Evolutionary conservation across 805 yeast species (phyloP).

Genomic region (Cyberlindnera maclurae): DNA sequence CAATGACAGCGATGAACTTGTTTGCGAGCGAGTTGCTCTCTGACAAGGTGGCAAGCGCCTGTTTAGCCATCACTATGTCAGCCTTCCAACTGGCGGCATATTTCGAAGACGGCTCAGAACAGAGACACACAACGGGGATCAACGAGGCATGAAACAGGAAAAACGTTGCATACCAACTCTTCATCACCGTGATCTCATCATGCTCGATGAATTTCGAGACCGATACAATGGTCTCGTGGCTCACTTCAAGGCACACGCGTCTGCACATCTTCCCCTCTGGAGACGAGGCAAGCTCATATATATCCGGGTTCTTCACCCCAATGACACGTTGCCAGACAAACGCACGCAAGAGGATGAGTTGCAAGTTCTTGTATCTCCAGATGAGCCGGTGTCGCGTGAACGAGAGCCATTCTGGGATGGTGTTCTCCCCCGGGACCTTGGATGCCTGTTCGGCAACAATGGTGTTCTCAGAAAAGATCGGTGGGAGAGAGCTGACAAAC

Average conservation of each 20-base stretch:
- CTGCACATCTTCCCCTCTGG: slow-evolving; percentile 44
- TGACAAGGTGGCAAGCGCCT: slow-evolving; percentile 30
- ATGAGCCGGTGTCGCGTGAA: slow-evolving; percentile 44
- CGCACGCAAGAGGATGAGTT: slow-evolving; percentile 47
- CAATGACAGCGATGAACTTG: slow-evolving; percentile 39
- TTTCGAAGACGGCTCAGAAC: slow-evolving; percentile 42
- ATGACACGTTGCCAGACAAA: slow-evolving; percentile 48
- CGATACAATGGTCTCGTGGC: slow-evolving; percentile 45
- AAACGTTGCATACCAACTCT: slow-evolving; percentile 59
- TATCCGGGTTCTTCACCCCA: slow-evolving; percentile 29
- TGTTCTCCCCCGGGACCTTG: slow-evolving; percentile 16
- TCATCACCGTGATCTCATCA: slow-evolving; percentile 35
- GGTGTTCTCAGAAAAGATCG: slow-evolving; percentile 38
- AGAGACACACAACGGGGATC: slow-evolving; percentile 47
- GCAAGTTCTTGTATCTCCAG: slow-evolving; percentile 55
- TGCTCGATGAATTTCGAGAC: slow-evolving; percentile 34
- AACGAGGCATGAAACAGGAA: slow-evolving; percentile 57
- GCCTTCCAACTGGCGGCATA: slow-evolving; percentile 37
- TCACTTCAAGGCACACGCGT: slow-evolving; percentile 41
- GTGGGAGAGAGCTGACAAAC: slow-evolving; percentile 38
- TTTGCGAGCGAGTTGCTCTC: slow-evolving; percentile 39
- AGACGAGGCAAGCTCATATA: slow-evolving; percentile 27
- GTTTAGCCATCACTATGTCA: slow-evolving; percentile 37
- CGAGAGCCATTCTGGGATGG: slow-evolving; percentile 44
- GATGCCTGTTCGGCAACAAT: slow-evolving; percentile 23